Evolutionary conservation across 371 early-diverging fungal species (phyloP), one percentile per base, ranked within the genome.

Genomic region (Rhizopus microsporus): DNA sequence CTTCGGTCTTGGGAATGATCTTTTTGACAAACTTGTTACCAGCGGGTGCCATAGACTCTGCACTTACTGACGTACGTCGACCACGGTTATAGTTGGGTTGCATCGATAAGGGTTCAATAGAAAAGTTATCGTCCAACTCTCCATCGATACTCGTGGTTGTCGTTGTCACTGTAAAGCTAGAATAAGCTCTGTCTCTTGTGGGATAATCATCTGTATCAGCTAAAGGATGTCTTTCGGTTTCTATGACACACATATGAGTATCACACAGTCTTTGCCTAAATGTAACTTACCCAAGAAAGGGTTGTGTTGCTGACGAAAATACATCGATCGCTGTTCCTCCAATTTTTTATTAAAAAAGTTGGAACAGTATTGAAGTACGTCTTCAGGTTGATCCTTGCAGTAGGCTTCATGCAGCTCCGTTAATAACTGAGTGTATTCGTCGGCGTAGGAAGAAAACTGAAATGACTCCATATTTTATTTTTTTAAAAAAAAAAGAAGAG

Each of bases 1-100:
- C 88, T 13, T 75, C 83, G 12, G 92, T 79, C 71, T 97, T 97
- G 23, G 90, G 88, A 50, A 95, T 86, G 58, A 90, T 85, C 39
- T 87, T 83, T 62, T 90, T 91, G 46, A 85, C 88, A 69, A 83
- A 93, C 56, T 86, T 83, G 23, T 79, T 83, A 53, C 86, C 89
- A 32, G 89, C 83, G 15, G 97, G 96, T 34, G 92, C 88, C 90
- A 96, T 94, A 23, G 94, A 93, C 74, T 96, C 96, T 13, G 98
- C 95, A 49, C 90, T 90, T 49, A 98, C 96, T 15, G 93, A 93
- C 38, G 93, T 91, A 56, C 98, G 91, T 42, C 98, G 83, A 15
- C 90, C 92, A n/a, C 82, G 70, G 61, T 80, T 75, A 52, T 68
- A 69, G 17, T 71, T 66, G 30, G 81, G 80, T 15, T 58, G 37